phyloP scores from a whole-genome alignment of 257 asterid genomes.

The Verbascum thapsus region DNA sequence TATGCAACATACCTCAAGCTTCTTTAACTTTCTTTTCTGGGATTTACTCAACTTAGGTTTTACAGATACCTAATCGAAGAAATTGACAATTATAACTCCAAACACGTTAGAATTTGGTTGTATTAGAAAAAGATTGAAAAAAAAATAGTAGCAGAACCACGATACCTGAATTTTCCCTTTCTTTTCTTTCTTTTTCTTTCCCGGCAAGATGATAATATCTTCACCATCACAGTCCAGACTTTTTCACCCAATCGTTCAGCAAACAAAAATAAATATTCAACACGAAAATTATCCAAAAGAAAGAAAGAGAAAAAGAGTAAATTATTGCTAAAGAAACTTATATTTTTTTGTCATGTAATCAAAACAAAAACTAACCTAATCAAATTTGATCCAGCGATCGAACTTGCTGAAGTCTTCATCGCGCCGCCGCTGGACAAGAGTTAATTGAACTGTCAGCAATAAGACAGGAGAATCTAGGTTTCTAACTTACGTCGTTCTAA shows the following conservation, averaged over 20 bases:
- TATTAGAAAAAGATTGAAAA: background rate
- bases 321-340: background rate
- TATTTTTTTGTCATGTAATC: background rate
- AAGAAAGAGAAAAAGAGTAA: constrained; percentile 1
- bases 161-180: constrained; percentile 52
- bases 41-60: constrained; percentile 64
- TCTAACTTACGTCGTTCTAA: too few species aligned
- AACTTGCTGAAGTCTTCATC: constrained; percentile 30
- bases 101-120: background rate
- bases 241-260: constrained; percentile 1
- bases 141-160: background rate
- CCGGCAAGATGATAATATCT: constrained; percentile 49
- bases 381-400: constrained; percentile 7
- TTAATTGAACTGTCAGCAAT: too few species aligned
- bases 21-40: constrained; percentile 78
- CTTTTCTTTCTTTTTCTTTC: constrained; percentile 49
- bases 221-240: constrained; percentile 46
- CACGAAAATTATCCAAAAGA: background rate
- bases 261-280: background rate
- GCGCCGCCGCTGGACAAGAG: background rate
- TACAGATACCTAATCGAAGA: constrained; percentile 34
- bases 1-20: constrained; percentile 63
- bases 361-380: constrained; percentile 28
- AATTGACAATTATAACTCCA: constrained; percentile 1
- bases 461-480: too few species aligned